Evolutionary conservation across 2,329 filamentous ascomycete genomes (phyloP).

Genomic region (Pseudogymnoascus sp.): DNA sequence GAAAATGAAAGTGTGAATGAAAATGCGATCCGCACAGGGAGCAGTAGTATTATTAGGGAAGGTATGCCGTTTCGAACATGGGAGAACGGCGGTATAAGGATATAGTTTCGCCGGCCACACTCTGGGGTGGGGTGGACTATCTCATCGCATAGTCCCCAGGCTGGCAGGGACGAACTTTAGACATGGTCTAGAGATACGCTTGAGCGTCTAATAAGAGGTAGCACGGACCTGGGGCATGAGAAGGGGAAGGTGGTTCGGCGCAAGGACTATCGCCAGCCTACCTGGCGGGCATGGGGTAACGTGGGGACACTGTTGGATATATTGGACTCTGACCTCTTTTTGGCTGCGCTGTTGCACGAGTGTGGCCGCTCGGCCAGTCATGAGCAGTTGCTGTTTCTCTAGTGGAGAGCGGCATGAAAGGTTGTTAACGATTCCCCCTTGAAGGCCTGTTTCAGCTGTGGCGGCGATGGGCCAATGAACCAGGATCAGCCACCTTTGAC

Average conservation of each 20-base stretch:
- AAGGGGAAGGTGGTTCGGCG: neutral
- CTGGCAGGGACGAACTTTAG: neutral
- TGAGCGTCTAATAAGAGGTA: neutral
- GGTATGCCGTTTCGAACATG: neutral
- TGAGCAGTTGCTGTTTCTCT: neutral
- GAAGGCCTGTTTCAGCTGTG: neutral
- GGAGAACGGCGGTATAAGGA: conserved; percentile 7
- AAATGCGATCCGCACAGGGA: neutral
- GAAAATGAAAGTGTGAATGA: neutral
- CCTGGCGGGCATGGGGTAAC: neutral
- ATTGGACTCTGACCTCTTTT: neutral
- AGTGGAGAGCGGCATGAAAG: neutral
- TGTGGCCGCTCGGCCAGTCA: neutral
- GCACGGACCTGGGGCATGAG: neutral
- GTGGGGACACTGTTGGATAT: neutral
- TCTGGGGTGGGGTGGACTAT: neutral
- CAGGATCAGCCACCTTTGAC: neutral
- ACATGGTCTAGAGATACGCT: neutral
- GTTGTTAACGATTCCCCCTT: neutral
- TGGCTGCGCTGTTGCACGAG: neutral
- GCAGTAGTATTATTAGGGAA: neutral
- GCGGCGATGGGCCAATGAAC: neutral
- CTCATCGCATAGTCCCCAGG: neutral
- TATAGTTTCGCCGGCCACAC: neutral
- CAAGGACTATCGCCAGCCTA: neutral